Conservation (phyloP, 2,329 filamentous ascomycete species). For the Ophiostoma triangulosporum region DNA sequence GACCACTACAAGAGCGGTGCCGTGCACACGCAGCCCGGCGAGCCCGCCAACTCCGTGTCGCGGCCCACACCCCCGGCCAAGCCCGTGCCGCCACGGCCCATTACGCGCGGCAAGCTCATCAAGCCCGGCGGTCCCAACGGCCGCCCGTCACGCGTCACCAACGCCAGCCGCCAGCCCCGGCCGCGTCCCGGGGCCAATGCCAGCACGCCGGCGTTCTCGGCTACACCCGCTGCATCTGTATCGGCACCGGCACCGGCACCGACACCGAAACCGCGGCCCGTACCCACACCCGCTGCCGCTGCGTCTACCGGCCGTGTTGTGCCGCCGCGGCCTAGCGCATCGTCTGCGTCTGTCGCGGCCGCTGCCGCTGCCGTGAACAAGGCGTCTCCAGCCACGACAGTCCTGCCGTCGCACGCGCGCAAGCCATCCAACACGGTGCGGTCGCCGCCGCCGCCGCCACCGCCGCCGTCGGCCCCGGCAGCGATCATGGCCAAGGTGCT, state of each 20-base stretch:
- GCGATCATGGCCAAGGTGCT: constrained; percentile 79
- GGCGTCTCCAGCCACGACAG: constrained; percentile 35
- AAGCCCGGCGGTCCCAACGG: constrained; percentile 78
- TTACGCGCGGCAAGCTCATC: constrained; percentile 86
- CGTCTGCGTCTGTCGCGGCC: constrained; percentile 15
- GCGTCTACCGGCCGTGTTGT: background rate
- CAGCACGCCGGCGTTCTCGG: constrained; percentile 22
- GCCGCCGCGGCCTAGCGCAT: constrained; percentile 5
- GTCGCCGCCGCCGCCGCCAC: constrained; percentile 51
- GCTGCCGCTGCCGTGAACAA: constrained; percentile 19
- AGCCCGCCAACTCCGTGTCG: constrained; percentile 70
- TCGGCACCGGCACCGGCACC: constrained; percentile 33
- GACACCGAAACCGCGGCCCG: background rate
- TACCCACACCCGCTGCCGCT: background rate
- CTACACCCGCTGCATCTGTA: constrained; percentile 11
- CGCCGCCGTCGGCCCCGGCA: constrained; percentile 49
- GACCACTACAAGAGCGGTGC: constrained; percentile 91
- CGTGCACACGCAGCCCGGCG: constrained; percentile 74
- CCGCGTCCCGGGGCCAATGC: background rate
- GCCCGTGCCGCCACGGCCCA: constrained; percentile 73
- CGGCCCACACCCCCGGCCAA: constrained; percentile 78
- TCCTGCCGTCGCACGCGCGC: constrained; percentile 41
- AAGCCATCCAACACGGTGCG: constrained; percentile 39
- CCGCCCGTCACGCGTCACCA: constrained; percentile 58
- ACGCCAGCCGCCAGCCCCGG: constrained; percentile 2